A percentile compares a stretch with the other conserved stretches of the same genome.
Evolutionary conservation across 2,329 filamentous ascomycete genomes (phyloP).

Genomic region (Myriosclerotinia curreyana): DNA sequence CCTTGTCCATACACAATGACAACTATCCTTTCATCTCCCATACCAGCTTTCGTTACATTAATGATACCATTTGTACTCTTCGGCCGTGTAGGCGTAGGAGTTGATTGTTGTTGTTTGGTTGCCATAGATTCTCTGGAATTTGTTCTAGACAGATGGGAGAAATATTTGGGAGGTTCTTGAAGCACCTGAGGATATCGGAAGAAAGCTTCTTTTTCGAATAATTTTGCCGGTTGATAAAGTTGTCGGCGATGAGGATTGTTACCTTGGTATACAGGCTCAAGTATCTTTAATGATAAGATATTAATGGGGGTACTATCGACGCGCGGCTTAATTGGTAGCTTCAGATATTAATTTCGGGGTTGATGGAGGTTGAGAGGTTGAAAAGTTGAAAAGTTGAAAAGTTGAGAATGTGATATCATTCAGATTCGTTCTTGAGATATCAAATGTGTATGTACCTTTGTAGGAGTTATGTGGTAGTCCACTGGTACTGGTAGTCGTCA

Average conservation of each 20-base stretch:
- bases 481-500: constrained; percentile 21
- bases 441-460: constrained; percentile 6
- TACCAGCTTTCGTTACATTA: constrained; percentile 37
- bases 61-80: constrained; percentile 40
- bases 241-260: background rate
- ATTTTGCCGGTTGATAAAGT: constrained; percentile 13
- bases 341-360: background rate
- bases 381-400: background rate
- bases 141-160: constrained; percentile 1
- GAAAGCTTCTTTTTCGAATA: background rate
- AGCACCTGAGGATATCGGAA: constrained; percentile 2
- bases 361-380: background rate
- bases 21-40: constrained; percentile 56
- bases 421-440: constrained; percentile 10
- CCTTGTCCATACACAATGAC: constrained; percentile 67
- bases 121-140: constrained; percentile 37
- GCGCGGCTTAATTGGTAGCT: constrained; percentile 6
- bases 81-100: constrained; percentile 49
- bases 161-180: constrained; percentile 10
- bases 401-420: background rate
- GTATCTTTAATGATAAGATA: background rate
- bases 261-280: background rate
- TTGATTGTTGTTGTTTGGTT: constrained; percentile 49
- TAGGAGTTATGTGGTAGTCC: background rate
- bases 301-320: constrained; percentile 6